These are phyloP conservation scores for Podospora tetraspora DNA, from an alignment of 495 filamentous ascomycete species.

Conservation along the genomic window DNA sequence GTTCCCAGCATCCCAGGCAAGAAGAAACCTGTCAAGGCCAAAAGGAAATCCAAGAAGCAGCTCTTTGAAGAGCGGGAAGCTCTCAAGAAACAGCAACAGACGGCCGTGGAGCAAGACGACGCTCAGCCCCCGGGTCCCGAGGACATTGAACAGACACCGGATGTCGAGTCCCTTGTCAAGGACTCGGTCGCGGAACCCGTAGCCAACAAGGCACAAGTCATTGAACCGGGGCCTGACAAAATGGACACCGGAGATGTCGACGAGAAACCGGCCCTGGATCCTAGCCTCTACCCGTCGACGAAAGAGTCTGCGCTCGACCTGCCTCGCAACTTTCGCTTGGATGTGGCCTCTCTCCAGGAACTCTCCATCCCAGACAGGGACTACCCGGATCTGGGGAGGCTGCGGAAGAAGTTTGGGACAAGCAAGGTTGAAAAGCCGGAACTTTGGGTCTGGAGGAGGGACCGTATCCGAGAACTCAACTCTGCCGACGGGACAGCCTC, in stretches of 20 bases:
- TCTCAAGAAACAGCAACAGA: slow-evolving; percentile 46
- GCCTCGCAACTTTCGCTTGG: slow-evolving; percentile 27
- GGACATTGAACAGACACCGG: slow-evolving; percentile 21
- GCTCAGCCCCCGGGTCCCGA: slow-evolving; percentile 31
- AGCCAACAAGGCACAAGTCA: not conserved
- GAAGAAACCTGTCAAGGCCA: slow-evolving; percentile 48
- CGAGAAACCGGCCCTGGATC: slow-evolving; percentile 28
- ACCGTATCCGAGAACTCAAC: slow-evolving; percentile 83
- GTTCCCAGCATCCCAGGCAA: slow-evolving; percentile 33
- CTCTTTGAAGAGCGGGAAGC: slow-evolving; percentile 64
- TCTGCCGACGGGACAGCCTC: slow-evolving; percentile 36
- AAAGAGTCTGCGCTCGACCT: slow-evolving; percentile 26
- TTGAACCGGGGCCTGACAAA: slow-evolving; percentile 22
- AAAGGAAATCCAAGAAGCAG: slow-evolving; percentile 71
- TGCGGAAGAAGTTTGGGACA: slow-evolving; percentile 65
- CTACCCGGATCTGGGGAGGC: slow-evolving; percentile 69
- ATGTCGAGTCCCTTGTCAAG: slow-evolving; percentile 13
- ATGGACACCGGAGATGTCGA: slow-evolving; percentile 19
- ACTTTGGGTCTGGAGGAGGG: slow-evolving; percentile 85
- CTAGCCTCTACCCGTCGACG: slow-evolving; percentile 35
- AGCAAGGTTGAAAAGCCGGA: slow-evolving; percentile 59
- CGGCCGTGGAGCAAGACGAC: slow-evolving; percentile 35
- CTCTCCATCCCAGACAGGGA: slow-evolving; percentile 64
- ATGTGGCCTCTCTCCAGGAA: slow-evolving; percentile 31
- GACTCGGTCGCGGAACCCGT: not conserved